Evolutionary conservation across 2,329 filamentous ascomycete species (phyloP).

Genomic region (Cercospora berteroae): DNA sequence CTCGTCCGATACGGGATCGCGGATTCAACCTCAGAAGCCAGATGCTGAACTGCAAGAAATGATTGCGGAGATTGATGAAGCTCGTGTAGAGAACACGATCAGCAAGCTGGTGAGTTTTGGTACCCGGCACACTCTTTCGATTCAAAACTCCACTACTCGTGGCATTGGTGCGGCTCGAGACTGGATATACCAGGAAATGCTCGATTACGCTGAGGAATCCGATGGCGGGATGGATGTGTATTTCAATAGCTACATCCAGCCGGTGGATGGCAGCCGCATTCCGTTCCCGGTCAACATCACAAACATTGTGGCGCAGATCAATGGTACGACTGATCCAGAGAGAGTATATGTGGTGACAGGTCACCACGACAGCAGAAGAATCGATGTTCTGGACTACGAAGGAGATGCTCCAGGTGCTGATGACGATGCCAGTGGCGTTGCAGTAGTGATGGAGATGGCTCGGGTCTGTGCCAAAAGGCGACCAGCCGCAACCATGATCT

Average conservation of each 20-base stretch:
- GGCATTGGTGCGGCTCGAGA: slow-evolving; percentile 59
- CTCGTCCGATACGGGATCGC: slow-evolving; percentile 33
- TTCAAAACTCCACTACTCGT: slow-evolving; percentile 50
- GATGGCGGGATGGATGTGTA: slow-evolving; percentile 54
- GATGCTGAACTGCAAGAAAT: slow-evolving; percentile 43
- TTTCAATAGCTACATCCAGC: slow-evolving; percentile 54
- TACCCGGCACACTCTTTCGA: slow-evolving; percentile 57
- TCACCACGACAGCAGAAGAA: slow-evolving; percentile 56
- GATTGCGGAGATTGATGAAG: slow-evolving; percentile 42
- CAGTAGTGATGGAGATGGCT: slow-evolving; percentile 57
- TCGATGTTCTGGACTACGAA: slow-evolving; percentile 52
- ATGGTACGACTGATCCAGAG: slow-evolving; percentile 49
- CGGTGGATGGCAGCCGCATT: slow-evolving; percentile 46
- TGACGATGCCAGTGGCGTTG: slow-evolving; percentile 57
- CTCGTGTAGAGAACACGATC: slow-evolving; percentile 52
- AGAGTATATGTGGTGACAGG: slow-evolving; percentile 56
- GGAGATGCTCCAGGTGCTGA: slow-evolving; percentile 57
- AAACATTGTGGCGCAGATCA: slow-evolving; percentile 54
- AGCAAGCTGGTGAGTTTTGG: slow-evolving; percentile 56
- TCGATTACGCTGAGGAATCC: slow-evolving; percentile 47
- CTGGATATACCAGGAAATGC: slow-evolving; percentile 56
- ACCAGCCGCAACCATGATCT: slow-evolving; percentile 54
- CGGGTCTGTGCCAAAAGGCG: slow-evolving; percentile 50
- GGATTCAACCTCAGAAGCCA: slow-evolving; percentile 44
- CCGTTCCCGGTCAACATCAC: slow-evolving; percentile 53